phyloP scores from a whole-genome alignment of 2,329 filamentous ascomycete species.

The Xylaria sp. region DNA sequence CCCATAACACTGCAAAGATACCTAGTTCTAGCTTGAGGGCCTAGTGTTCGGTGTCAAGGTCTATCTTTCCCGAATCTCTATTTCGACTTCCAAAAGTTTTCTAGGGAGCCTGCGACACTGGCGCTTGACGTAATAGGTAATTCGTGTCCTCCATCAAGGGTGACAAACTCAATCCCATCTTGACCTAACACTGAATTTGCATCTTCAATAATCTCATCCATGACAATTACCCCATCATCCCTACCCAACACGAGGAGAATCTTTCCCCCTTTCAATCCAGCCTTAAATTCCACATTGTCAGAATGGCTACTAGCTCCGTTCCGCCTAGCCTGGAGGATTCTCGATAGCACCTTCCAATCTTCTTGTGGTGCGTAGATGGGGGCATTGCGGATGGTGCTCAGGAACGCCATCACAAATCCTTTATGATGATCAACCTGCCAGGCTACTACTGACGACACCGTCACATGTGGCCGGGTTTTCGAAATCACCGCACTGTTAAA shows the following conservation, averaged over 20 bases:
- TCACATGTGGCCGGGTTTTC: conserved; percentile 60
- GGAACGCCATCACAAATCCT: conserved; percentile 76
- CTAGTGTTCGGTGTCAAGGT: background rate
- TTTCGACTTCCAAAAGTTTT: conserved; percentile 36
- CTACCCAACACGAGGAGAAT: conserved; percentile 74
- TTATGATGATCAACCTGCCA: conserved; percentile 76
- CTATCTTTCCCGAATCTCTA: background rate
- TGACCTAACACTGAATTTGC: conserved; percentile 65
- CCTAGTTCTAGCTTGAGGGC: background rate
- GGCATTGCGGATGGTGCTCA: conserved; percentile 75
- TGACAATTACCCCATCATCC: conserved; percentile 73
- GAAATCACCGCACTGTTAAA: conserved; percentile 64
- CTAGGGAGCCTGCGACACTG: conserved; percentile 62
- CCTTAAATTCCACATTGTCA: conserved; percentile 42
- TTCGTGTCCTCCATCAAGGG: conserved; percentile 74
- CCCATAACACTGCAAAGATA: background rate
- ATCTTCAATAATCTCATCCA: conserved; percentile 71
- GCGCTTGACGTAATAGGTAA: conserved; percentile 70
- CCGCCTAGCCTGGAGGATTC: conserved; percentile 54
- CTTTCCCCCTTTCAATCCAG: conserved; percentile 57
- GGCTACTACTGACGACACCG: conserved; percentile 69
- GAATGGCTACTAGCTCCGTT: background rate
- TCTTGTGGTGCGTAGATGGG: conserved; percentile 73
- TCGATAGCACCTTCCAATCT: conserved; percentile 68
- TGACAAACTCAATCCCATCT: conserved; percentile 64